Base-by-base conservation (phyloP, 2,329 filamentous ascomycete genomes). In the Pseudodiploospora longispora region DNA sequence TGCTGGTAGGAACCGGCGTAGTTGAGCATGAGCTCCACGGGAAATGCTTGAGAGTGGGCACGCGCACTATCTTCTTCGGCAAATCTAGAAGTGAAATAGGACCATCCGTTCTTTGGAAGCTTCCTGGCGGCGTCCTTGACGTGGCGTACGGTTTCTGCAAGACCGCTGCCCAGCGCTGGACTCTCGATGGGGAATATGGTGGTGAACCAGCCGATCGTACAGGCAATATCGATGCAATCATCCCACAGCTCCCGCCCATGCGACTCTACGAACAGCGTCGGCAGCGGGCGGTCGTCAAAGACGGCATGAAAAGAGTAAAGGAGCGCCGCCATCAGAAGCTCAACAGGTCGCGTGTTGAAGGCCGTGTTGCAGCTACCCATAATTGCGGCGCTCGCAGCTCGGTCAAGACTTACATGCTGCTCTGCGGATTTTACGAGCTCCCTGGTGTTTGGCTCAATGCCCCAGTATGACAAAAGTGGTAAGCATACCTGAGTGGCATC, bases 21-120 rank as follows among this genome's bases (percentile, higher is more conserved):
- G 50, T 74, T 74, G 59, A 74, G 72, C 0, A 69, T 52, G 1
- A 74, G 50, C 49, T 75, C 72, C 44, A 69, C 63, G 1, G 59
- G 32, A 34, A 34, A 34, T 12, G 12, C 9, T 9, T 9, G 12
- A 9, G 12, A 9, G 12, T 9, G 12, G 9, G 8, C 32, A 9
- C 12, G 8, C 9, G 32, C 32, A 9, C 9, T 9, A 12, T 34
- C 9, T 12, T 34, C 32, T 12, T 34, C 32, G 12, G 12, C 12
- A 34, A 34, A 34, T 12, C 32, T 34, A 9, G 32, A 34, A 34
- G 32, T 12, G 32, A 34, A 34, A 12, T 34, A 34, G 9, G 12
- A 12, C 32, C 32, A 34, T 34, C 32, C 32, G 12, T 34, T 34
- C 12, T 9, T 9, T 9, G 9, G 8, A 3, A 34, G 12, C 9